Base-by-base conservation (phyloP, 2,329 filamentous ascomycete species). In the Ophiosphaerella herpotricha region DNA sequence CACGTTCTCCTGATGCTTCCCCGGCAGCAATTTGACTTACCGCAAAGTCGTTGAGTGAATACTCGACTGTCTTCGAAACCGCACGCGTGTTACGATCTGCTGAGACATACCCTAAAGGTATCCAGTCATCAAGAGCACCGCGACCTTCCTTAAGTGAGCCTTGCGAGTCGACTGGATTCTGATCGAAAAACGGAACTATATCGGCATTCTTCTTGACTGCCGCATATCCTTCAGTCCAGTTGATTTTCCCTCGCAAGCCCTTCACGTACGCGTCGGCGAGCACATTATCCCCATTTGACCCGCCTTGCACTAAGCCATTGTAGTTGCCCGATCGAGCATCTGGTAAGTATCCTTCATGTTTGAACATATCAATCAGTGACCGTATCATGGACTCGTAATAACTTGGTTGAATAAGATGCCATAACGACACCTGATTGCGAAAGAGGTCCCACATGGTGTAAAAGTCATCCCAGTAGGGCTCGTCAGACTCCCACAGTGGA, bases 371-470 rank as follows among this genome's bases (percentile, higher is more conserved):
- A 26, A 90, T 84, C 36, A 90, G 73, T 31, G 83, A 85, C 12
- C 86, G 79, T n/a, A 90, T 77, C 84, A 90, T 89, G 32, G 81
- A 73, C 0, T 84, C 80, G 24, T 89, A 83, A 1, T 85, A 82
- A 0, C 74, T 57, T 0, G 87, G 86, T 53, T 90, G 86, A 1
- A 87, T 67, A n/a, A 90, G 75, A 84, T 86, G 43, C 83, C 68
- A 73, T 4, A 73, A 40, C 1, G 63, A 67, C 1, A 71, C 68
- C 36, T 72, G 70, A 37, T 72, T 86, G 7, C 87, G 78, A 60
- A 87, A 90, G 0, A 83, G 81, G 63, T 90, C 87, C 87, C 87
- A 90, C 26, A 89, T 83, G 52, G 86, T 88, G 65, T 89, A 90
- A 50, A 85, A 89, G 1, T 85, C 88, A 67, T 90, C 87, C 64